Base-by-base conservation (phyloP, 768 basidiomycete genomes). In the Hemileccinum rubropunctum region DNA sequence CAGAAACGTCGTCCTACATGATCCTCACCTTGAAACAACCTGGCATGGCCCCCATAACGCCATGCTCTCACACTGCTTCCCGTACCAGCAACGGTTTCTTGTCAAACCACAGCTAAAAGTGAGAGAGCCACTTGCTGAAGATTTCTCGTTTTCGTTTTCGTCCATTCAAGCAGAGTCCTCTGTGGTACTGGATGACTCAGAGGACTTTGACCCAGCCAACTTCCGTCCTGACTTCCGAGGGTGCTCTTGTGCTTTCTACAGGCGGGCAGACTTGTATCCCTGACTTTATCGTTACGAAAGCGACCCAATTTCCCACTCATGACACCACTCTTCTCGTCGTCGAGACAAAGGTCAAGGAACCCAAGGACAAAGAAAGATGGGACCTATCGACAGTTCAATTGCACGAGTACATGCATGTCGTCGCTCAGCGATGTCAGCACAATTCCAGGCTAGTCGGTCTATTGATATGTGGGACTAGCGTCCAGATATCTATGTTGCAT, bases 1-100 rank as follows among this genome's bases (percentile, higher is more conserved):
- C 14, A 7, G 1, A 7, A 27, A 43, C 1, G 8, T 21, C 8
- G 10, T 32, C 3, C 1, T 17, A 18, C 39, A 1, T 8, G 13
- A 45, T 33, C 43, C 48, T 30, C 42, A 20, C 1, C 44, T 21
- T 6, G 48, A 50, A 13, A 6, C 42, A 3, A 38, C 48, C 10
- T 50, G 48, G 42, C 44, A 50, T 4, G 48, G 48, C 27, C 36
- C 42, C 2, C 20, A 44, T 21, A 50, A 43, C 7, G 35, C 48
- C 20, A 13, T 50, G 1, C 42, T 50, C 9, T 50, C 42, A 1
- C 48, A 50, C 10, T 50, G 37, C 10, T 50, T 50, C 8, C 42
- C 48, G 1, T 42, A 38, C 14, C 42, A 50, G 10, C 48, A 38
- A 17, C 42, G 17, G 3, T 50, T 50, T 11, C 42, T 50, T 17